Evolutionary conservation across 2,329 filamentous ascomycete genomes (phyloP), one percentile per base, ranked within the genome.

Genomic region (Emmonsia crescens): DNA sequence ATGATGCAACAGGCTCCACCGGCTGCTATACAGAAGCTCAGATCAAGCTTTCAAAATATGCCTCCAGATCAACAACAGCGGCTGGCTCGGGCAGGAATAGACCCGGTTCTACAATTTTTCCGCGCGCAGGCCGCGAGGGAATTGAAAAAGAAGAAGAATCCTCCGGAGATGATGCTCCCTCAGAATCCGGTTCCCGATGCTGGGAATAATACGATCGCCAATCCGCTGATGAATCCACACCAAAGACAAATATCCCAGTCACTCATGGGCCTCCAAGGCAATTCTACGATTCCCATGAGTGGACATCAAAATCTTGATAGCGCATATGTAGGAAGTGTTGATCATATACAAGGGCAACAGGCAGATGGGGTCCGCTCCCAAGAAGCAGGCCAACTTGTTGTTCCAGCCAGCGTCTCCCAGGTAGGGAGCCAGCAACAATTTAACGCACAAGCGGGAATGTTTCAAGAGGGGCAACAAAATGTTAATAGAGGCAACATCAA

Each of bases 341-440:
- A 82, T 61, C 81, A 83, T 51, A 79, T 85, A 46, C 77, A 83
- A 61, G 81, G 80, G 33, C 83, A 85, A 66, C 84, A 86, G 71
- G 80, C 80, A 48, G 83, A 84, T 65, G 83, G 82, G n/a, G 72
- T 85, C 65, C 82, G 83, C 59, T 80, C 80, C 19, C 82, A 84
- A 67, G 82, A 85, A 70, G 81, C 81, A 57, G 84, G 84, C 9
- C 82, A 85, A 64, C 75, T 82, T 49, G 84, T 86, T n/a, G 84
- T 87, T 3, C 84, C 84, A 10, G 84, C 83, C 6, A 87, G 83
- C 71, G 42, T 81, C 67, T 82, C 82, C 59, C 77, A 78, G 63
- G 65, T 64, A 57, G 80, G 78, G 66, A 72, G 74, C 52, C 74
- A 76, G 54, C 69, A 70, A 24, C 72, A 72, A n/a, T 75, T 76